Conservation (phyloP, 106 monocot species). For the Phalaenopsis aphrodite region DNA sequence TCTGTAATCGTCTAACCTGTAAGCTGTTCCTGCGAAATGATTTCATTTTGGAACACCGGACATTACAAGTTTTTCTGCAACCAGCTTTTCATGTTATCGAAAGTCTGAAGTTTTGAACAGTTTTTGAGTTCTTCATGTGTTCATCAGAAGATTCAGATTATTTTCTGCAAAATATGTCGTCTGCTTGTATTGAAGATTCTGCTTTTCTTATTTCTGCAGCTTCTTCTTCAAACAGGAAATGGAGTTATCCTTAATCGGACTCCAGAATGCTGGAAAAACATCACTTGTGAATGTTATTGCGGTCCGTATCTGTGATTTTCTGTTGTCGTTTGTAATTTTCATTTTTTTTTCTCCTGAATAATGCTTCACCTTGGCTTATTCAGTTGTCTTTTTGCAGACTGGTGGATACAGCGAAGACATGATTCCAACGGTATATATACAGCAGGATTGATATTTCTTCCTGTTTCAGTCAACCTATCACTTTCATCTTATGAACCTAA, state of each 20-base stretch:
- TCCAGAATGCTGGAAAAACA: constrained; percentile 92
- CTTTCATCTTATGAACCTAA: neutral
- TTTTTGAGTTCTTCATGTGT: neutral
- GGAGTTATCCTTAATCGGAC: constrained; percentile 84
- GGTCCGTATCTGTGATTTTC: constrained; percentile 24
- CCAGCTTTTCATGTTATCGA: too few species aligned
- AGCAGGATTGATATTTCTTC: neutral
- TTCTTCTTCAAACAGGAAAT: constrained; percentile 95
- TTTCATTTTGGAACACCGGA: neutral
- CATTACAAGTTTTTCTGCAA: neutral
- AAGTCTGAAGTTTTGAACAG: neutral
- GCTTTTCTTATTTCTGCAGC: constrained; percentile 25
- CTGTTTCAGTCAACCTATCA: neutral
- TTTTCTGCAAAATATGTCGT: neutral
- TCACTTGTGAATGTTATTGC: constrained; percentile 89
- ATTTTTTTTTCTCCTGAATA: neutral
- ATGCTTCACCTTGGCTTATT: neutral
- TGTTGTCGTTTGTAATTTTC: neutral
- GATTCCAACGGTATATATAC: constrained; percentile 66
- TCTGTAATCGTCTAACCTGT: too few species aligned
- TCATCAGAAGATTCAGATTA: neutral
- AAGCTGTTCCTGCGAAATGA: too few species aligned
- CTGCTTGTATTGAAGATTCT: neutral
- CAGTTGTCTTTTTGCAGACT: constrained; percentile 37
- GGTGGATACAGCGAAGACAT: constrained; percentile 90